These are phyloP conservation scores for Hanseniaspora jakobsenii DNA, from an alignment of 805 yeast genomes.

Conservation along the genomic window DNA sequence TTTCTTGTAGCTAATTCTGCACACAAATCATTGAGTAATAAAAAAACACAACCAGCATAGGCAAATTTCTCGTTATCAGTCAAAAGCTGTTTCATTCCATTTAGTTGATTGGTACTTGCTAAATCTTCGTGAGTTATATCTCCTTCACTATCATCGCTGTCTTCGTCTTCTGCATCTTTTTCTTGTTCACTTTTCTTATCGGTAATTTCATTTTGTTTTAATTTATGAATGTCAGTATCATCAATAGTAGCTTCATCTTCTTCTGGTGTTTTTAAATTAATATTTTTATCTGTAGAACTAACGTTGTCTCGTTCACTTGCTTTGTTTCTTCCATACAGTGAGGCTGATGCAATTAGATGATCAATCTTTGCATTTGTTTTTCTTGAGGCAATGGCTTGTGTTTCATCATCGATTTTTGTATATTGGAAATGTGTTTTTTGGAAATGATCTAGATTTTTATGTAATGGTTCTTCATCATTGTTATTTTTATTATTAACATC, in stretches of 20 bases:
- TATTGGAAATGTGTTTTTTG: too few species aligned
- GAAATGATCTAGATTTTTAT: too few species aligned
- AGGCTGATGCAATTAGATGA: slow-evolving; percentile 36
- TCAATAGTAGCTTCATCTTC: not conserved
- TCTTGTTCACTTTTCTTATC: slow-evolving; percentile 26
- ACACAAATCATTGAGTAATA: slow-evolving; percentile 70
- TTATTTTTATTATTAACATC: slow-evolving; percentile 18
- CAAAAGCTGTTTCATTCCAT: slow-evolving; percentile 68
- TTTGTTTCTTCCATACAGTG: slow-evolving; percentile 17
- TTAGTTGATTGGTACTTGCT: slow-evolving; percentile 41
- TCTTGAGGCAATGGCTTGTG: slow-evolving; percentile 64
- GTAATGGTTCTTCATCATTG: too few species aligned
- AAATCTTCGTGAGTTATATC: slow-evolving; percentile 26
- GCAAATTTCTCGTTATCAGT: slow-evolving; percentile 81
- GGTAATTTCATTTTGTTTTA: slow-evolving; percentile 19
- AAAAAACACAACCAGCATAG: slow-evolving; percentile 71
- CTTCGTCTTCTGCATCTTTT: slow-evolving; percentile 28
- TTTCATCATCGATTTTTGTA: slow-evolving; percentile 78
- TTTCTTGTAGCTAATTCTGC: slow-evolving; percentile 55
- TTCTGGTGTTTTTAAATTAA: not conserved
- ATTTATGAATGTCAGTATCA: slow-evolving; percentile 11
- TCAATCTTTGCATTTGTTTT: slow-evolving; percentile 45
- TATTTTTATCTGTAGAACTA: slow-evolving; percentile 16
- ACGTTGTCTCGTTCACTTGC: too few species aligned
- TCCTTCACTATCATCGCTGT: slow-evolving; percentile 32